phyloP scores from a whole-genome alignment of 2,329 filamentous ascomycete species.

The Beauveria asiatica region DNA sequence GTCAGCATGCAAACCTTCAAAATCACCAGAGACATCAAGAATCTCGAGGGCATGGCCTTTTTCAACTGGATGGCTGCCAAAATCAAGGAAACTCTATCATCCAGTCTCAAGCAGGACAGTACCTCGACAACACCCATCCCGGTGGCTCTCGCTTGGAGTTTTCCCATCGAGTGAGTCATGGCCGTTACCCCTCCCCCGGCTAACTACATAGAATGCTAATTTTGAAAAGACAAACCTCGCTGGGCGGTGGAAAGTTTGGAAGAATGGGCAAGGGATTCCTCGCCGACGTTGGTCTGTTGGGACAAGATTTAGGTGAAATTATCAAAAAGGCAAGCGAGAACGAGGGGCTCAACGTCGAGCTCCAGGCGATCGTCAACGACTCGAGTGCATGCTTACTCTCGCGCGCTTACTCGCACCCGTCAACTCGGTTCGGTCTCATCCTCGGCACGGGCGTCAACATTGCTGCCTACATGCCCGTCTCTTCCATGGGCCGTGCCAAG shows the following conservation, averaged over 20 bases:
- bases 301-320: slow-evolving; percentile 51
- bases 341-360: slow-evolving; percentile 43
- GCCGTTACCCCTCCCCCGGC: background rate
- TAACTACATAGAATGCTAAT: slow-evolving; percentile 15
- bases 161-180: slow-evolving; percentile 56
- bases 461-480: slow-evolving; percentile 53
- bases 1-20: slow-evolving; percentile 46
- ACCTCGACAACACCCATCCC: slow-evolving; percentile 37
- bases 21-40: slow-evolving; percentile 48
- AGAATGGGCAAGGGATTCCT: slow-evolving; percentile 60
- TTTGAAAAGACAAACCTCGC: slow-evolving; percentile 49
- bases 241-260: slow-evolving; percentile 49
- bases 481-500: slow-evolving; percentile 45
- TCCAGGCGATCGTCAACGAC: slow-evolving; percentile 58
- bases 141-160: slow-evolving; percentile 60
- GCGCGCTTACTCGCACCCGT: slow-evolving; percentile 49
- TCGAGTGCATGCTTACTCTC: slow-evolving; percentile 58
- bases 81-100: slow-evolving; percentile 47
- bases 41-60: slow-evolving; percentile 49
- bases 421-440: slow-evolving; percentile 56
- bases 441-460: slow-evolving; percentile 61
- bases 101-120: slow-evolving; percentile 30
- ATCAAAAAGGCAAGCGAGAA: slow-evolving; percentile 45
- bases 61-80: slow-evolving; percentile 61
- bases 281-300: slow-evolving; percentile 48